Base-by-base conservation (phyloP, 768 basidiomycete genomes). In the Xanthoconium stramineum region DNA sequence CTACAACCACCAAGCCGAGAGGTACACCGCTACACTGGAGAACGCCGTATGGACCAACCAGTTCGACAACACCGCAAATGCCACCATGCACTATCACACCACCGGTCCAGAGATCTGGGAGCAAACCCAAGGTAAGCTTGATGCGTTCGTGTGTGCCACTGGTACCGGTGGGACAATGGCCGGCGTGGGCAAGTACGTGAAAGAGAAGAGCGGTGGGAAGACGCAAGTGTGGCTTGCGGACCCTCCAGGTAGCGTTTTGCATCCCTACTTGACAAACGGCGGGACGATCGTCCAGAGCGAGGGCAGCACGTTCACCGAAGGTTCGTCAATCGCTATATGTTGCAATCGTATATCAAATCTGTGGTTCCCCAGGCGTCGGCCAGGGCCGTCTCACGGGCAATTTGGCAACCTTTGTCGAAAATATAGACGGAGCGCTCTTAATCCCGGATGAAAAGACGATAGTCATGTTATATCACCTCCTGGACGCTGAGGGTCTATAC, bases 61-160 rank as follows among this genome's bases (percentile, higher is more conserved):
- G 73, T 98, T 99, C 67, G 96, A 98, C 75, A 98, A 98, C 74
- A 84, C 79, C 29, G 93, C 96, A n/a, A 99, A 99, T 69, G 84
- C 95, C 15, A 64, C 85, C 20, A 87, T 86, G 20, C 97, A 99
- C 70, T 97, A 95, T 70, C 68, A 76, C 38, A 84, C 93, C 6
- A 99, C 96, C 5, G 97, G 96, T 1, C 97, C 97, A 0, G 97
- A 99, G 74, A 95, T 99, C 51, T 97, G 93, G 93, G 83, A 83
- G 50, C 96, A 98, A 71, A 93, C 85, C 2, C 63, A 77, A 38
- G 93, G 91, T 3, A 75, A 80, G 14, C 56, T 98, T 2, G 89
- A 97, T 65, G 97, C 80, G 19, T 99, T 99, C 75, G 81, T 92
- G 52, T 98, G 95, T 68, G 75, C 93, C 20, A 98, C 97, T 0